Conservation (phyloP, 202 grass and related monocot genomes). For the Hordeum pubiflorum region DNA sequence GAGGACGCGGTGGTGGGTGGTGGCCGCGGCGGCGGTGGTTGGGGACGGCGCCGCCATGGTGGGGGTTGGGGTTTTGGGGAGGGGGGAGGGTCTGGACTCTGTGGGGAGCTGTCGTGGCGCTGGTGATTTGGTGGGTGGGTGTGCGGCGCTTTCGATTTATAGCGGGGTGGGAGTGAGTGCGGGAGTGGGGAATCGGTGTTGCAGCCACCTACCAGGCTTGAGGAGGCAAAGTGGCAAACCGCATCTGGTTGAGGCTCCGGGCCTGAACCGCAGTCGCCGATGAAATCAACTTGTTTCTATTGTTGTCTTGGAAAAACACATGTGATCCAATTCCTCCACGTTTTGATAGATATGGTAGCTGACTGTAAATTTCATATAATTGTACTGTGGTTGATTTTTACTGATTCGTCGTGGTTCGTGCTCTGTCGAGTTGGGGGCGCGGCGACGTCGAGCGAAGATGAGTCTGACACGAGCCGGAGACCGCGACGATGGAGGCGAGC, state of each 20-base stretch:
- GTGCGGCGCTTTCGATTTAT: background rate
- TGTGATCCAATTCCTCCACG: background rate
- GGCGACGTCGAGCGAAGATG: too few species aligned
- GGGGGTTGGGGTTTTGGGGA: background rate
- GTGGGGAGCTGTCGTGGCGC: background rate
- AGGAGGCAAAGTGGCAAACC: background rate
- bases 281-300: background rate
- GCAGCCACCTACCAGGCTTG: background rate
- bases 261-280: background rate
- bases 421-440: too few species aligned
- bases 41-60: conserved; percentile 52
- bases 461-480: too few species aligned
- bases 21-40: conserved; percentile 14
- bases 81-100: background rate
- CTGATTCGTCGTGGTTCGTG: too few species aligned
- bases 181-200: background rate
- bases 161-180: background rate
- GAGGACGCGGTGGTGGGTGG: conserved; percentile 29
- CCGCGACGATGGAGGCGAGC: too few species aligned
- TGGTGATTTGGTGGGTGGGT: conserved; percentile 10
- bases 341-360: background rate
- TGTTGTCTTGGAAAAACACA: background rate
- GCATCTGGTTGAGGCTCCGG: background rate
- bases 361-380: too few species aligned
- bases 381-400: too few species aligned